These are phyloP conservation scores for Cladophialophora yegresii DNA, from an alignment of 2,329 filamentous ascomycete genomes.

Conservation along the genomic window DNA sequence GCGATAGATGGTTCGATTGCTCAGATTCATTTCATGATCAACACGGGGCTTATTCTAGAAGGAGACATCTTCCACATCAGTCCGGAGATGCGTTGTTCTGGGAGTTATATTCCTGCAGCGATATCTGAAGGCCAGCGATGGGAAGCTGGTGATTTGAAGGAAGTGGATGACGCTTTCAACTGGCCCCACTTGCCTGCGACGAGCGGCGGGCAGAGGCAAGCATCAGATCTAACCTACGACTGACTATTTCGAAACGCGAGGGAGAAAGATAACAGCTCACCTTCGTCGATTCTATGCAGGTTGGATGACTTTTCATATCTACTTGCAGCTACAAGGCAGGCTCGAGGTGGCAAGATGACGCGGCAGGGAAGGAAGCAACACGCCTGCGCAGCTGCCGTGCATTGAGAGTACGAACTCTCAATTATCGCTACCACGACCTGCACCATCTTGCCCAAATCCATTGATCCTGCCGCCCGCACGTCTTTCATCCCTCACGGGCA, in stretches of 20 bases:
- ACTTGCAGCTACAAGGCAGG: background rate
- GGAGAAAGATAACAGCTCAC: background rate
- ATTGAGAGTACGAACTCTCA: background rate
- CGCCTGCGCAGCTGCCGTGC: background rate
- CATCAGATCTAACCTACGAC: background rate
- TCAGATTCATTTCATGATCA: constrained; percentile 3
- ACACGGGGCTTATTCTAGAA: background rate
- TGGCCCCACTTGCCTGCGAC: background rate
- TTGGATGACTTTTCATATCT: background rate
- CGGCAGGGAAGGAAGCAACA: background rate
- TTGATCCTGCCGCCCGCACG: background rate
- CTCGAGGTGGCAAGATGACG: too few species aligned
- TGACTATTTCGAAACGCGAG: background rate
- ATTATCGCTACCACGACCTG: background rate
- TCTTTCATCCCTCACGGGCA: background rate
- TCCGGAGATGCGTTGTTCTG: background rate
- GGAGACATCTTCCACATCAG: background rate
- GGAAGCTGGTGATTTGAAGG: background rate
- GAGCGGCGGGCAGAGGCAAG: background rate
- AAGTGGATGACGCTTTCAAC: background rate
- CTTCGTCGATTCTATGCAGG: background rate
- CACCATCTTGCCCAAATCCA: background rate
- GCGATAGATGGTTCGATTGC: background rate
- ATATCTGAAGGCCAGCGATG: background rate
- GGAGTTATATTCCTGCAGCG: background rate